phyloP scores from a whole-genome alignment of 768 basidiomycete species.

The Boletus barrowsii region DNA sequence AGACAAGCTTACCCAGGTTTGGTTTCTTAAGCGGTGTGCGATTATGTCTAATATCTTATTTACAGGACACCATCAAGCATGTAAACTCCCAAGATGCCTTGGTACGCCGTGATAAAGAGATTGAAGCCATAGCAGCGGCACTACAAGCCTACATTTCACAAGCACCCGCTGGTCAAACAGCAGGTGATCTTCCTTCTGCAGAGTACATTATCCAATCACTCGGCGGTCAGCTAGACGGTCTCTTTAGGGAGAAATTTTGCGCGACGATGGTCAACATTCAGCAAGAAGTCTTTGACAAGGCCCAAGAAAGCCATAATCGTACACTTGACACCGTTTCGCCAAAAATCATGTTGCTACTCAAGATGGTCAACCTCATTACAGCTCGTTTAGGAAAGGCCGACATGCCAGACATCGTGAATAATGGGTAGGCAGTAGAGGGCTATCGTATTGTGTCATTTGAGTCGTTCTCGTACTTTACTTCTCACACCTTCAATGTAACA shows the following conservation, averaged over 20 bases:
- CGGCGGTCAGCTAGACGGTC: slow-evolving; percentile 21
- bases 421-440: slow-evolving; percentile 2
- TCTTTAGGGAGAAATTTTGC: slow-evolving; percentile 24
- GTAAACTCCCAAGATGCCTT: slow-evolving; percentile 11
- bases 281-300: slow-evolving; percentile 23
- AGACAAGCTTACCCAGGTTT: slow-evolving; percentile 25
- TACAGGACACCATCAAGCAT: slow-evolving; percentile 14
- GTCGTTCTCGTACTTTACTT: not conserved
- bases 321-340: slow-evolving; percentile 28
- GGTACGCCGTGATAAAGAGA: slow-evolving; percentile 24
- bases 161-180: slow-evolving; percentile 10
- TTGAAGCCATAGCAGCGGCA: slow-evolving; percentile 30
- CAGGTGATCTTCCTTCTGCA: slow-evolving; percentile 21
- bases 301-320: slow-evolving; percentile 17
- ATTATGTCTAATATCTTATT: not conserved
- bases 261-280: slow-evolving; percentile 19
- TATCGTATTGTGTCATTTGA: not conserved
- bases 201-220: slow-evolving; percentile 32
- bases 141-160: slow-evolving; percentile 33
- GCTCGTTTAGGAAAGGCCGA: slow-evolving; percentile 24
- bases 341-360: slow-evolving; percentile 23
- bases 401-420: not conserved
- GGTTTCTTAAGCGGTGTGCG: slow-evolving; percentile 1
- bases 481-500: not conserved
- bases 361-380: slow-evolving; percentile 32